phyloP scores from a whole-genome alignment of 2,329 filamentous ascomycete genomes.

The Diaporthe sp. region DNA sequence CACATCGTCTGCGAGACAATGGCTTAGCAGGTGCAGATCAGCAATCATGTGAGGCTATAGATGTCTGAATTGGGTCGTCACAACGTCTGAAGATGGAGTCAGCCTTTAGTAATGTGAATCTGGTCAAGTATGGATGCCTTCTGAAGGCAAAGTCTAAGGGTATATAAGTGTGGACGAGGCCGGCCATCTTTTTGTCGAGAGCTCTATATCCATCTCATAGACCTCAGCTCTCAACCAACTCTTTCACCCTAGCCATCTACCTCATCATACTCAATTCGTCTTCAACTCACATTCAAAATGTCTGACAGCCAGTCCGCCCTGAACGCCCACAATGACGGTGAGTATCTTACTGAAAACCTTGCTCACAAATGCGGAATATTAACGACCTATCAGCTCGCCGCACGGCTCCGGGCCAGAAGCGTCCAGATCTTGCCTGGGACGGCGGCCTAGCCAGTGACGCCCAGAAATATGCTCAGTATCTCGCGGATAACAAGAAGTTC shows the following conservation, averaged over 20 bases:
- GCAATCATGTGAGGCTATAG: neutral
- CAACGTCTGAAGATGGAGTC: neutral
- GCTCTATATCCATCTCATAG: neutral
- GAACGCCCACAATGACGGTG: slow-evolving; percentile 7
- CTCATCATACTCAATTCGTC: too few species aligned
- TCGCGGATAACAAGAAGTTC: slow-evolving; percentile 1
- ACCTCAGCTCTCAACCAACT: neutral
- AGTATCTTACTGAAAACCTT: neutral
- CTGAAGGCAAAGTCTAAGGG: neutral
- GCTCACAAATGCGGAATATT: neutral
- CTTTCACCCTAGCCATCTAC: neutral
- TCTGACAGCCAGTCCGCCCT: slow-evolving; percentile 7
- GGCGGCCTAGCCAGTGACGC: neutral
- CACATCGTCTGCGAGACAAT: neutral
- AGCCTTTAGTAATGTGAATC: neutral
- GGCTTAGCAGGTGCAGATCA: neutral
- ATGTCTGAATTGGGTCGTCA: neutral
- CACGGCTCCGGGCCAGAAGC: neutral
- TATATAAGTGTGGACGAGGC: neutral
- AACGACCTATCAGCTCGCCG: neutral
- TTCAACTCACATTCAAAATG: neutral
- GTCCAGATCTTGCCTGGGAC: slow-evolving; percentile 13
- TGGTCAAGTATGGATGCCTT: too few species aligned
- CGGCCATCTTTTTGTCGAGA: neutral
- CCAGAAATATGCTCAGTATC: neutral